These are phyloP conservation scores for Barnettozyma pratensis DNA, from an alignment of 805 yeast genomes.

Conservation along the genomic window DNA sequence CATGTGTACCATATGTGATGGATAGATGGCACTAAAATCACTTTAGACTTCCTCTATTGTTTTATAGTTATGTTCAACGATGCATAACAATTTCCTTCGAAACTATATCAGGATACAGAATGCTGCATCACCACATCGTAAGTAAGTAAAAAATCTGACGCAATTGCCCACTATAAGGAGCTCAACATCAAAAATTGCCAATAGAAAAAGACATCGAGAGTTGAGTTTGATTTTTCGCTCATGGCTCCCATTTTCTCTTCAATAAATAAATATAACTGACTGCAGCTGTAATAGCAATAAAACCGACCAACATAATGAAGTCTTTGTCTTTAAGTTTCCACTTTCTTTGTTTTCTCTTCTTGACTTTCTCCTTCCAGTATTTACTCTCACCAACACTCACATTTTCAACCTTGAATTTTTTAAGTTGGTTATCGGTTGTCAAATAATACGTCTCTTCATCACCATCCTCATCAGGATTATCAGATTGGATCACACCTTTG, in stretches of 20 bases:
- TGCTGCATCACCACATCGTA: too few relatives aligned
- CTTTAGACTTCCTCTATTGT: too few relatives aligned
- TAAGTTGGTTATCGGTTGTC: not conserved
- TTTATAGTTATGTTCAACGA: too few relatives aligned
- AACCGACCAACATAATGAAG: conserved; percentile 3
- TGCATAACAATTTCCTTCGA: too few relatives aligned
- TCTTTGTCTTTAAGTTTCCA: conserved; percentile 11
- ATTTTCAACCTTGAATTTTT: conserved; percentile 11
- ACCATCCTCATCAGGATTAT: not conserved
- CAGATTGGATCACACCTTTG: conserved; percentile 66
- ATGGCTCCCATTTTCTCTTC: conserved; percentile 12
- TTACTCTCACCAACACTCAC: conserved; percentile 23
- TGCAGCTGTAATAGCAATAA: conserved; percentile 18
- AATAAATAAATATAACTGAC: conserved; percentile 13
- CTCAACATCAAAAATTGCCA: too few relatives aligned
- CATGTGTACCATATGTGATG: too few relatives aligned
- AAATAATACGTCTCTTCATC: not conserved
- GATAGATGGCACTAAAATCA: too few relatives aligned
- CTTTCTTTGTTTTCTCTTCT: conserved; percentile 3
- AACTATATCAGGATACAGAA: too few relatives aligned
- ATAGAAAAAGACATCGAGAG: too few relatives aligned
- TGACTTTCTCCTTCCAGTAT: conserved; percentile 11
- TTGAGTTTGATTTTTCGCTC: not conserved
- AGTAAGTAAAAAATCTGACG: too few relatives aligned
- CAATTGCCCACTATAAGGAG: too few relatives aligned